Percentiles rank a stretch among this genome's conserved stretches.
phyloP scores from a whole-genome alignment of 768 basidiomycete species.

The Ramaria sp. region DNA sequence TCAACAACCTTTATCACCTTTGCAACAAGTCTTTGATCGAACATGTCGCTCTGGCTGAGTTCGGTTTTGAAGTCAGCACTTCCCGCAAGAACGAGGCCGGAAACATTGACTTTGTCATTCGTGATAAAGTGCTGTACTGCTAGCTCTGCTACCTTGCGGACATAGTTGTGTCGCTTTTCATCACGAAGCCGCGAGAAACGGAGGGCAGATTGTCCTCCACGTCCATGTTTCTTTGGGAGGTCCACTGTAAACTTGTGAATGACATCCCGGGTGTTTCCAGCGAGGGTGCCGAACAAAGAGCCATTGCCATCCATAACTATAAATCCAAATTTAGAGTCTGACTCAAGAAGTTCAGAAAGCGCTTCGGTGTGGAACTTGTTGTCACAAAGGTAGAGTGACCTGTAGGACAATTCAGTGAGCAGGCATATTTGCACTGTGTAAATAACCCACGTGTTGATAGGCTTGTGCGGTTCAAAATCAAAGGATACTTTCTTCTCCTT shows the following conservation, averaged over 20 bases:
- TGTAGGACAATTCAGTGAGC: conserved; percentile 20
- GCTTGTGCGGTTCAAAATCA: conserved; percentile 97
- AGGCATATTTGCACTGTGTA: neutral
- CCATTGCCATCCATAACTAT: conserved; percentile 99
- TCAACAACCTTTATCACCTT: conserved; percentile 98
- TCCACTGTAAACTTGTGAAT: conserved; percentile 99
- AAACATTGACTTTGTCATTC: conserved; percentile 96
- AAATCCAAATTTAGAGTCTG: conserved; percentile 96
- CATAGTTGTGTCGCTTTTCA: conserved; percentile 99
- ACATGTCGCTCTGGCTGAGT: conserved; percentile 91
- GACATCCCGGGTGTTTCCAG: conserved; percentile 95
- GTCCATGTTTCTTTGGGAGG: conserved; percentile 98
- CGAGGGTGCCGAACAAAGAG: conserved; percentile 87
- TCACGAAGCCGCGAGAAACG: conserved; percentile 99
- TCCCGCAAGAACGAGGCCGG: conserved; percentile 91
- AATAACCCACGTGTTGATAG: conserved; percentile 84
- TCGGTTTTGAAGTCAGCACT: conserved; percentile 99
- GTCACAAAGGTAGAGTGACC: conserved; percentile 96
- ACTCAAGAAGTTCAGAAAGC: conserved; percentile 90
- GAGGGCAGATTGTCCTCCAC: conserved; percentile 98
- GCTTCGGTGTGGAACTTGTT: conserved; percentile 99
- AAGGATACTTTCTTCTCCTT: conserved; percentile 99
- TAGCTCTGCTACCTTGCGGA: conserved; percentile 94
- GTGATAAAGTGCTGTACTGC: conserved; percentile 98
- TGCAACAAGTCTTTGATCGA: conserved; percentile 75